phyloP scores from a whole-genome alignment of 176 grass and related monocot species.

The Typha latifolia region DNA sequence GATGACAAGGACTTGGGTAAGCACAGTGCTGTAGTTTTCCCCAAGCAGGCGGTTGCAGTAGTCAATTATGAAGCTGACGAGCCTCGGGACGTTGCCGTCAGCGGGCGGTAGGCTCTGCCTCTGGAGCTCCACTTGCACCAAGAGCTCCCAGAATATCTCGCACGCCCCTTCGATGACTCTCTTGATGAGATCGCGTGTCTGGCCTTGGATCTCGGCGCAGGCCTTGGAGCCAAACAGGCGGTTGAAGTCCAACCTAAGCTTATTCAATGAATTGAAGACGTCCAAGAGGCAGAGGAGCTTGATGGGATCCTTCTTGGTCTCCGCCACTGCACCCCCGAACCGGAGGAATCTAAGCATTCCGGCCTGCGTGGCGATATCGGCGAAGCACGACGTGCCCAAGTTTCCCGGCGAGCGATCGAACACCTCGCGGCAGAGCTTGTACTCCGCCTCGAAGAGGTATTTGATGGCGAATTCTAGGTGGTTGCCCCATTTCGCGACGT shows the following conservation, averaged over 20 bases:
- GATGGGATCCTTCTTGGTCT: constrained; percentile 85
- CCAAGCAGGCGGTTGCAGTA: constrained; percentile 62
- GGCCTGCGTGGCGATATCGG: constrained; percentile 37
- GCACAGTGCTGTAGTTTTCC: constrained; percentile 47
- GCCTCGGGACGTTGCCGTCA: constrained; percentile 46
- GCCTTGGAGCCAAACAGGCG: constrained; percentile 59
- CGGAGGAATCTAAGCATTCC: constrained; percentile 55
- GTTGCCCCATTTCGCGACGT: constrained; percentile 36
- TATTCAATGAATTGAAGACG: constrained; percentile 66
- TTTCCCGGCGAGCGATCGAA: constrained; percentile 35
- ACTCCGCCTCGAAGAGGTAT: constrained; percentile 50
- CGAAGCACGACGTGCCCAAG: constrained; percentile 29
- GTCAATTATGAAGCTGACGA: constrained; percentile 57
- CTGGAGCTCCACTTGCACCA: constrained; percentile 76
- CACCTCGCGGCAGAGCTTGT: constrained; percentile 49
- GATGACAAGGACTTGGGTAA: constrained; percentile 59
- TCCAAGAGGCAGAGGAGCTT: constrained; percentile 64
- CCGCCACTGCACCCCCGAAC: constrained; percentile 40
- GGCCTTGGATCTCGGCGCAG: constrained; percentile 55
- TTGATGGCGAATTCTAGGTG: constrained; percentile 57
- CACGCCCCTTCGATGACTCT: constrained; percentile 49
- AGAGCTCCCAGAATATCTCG: constrained; percentile 69
- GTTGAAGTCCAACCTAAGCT: constrained; percentile 63
- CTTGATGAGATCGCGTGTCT: constrained; percentile 73
- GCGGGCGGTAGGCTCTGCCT: constrained; percentile 40